Conservation (phyloP, 257 asterid species). For the Scutellaria barbata region DNA sequence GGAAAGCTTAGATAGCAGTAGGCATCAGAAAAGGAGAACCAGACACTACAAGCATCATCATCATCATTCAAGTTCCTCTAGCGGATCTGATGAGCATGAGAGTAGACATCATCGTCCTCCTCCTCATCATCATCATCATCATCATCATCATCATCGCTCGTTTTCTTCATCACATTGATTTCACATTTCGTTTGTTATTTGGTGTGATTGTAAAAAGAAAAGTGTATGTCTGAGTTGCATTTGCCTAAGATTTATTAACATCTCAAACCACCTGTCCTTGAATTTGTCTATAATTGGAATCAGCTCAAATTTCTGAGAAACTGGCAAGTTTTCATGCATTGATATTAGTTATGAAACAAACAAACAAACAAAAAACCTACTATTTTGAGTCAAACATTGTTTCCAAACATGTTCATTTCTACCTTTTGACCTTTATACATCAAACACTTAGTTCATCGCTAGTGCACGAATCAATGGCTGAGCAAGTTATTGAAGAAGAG, state of each 20-base stretch:
- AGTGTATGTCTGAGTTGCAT: too few relatives aligned
- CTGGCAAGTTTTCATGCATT: too few relatives aligned
- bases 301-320: too few relatives aligned
- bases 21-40: slow-evolving; percentile 49
- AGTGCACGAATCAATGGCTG: slow-evolving; percentile 38
- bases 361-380: too few relatives aligned
- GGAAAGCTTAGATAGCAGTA: slow-evolving; percentile 52
- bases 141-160: slow-evolving; percentile 19
- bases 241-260: too few relatives aligned
- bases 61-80: slow-evolving; percentile 37
- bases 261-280: too few relatives aligned
- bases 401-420: background rate
- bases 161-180: slow-evolving; percentile 30
- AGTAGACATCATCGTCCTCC: slow-evolving; percentile 38
- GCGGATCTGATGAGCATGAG: slow-evolving; percentile 39
- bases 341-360: too few relatives aligned
- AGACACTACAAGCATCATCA: slow-evolving; percentile 43
- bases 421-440: background rate
- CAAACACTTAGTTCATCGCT: background rate
- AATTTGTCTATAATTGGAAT: too few relatives aligned
- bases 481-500: slow-evolving; percentile 54
- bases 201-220: too few relatives aligned
- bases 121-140: slow-evolving; percentile 12
- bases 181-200: too few relatives aligned
- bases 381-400: too few relatives aligned